Evolutionary conservation across 75 land plant genomes (phyloP).

Genomic region (Larix kaempferi): DNA sequence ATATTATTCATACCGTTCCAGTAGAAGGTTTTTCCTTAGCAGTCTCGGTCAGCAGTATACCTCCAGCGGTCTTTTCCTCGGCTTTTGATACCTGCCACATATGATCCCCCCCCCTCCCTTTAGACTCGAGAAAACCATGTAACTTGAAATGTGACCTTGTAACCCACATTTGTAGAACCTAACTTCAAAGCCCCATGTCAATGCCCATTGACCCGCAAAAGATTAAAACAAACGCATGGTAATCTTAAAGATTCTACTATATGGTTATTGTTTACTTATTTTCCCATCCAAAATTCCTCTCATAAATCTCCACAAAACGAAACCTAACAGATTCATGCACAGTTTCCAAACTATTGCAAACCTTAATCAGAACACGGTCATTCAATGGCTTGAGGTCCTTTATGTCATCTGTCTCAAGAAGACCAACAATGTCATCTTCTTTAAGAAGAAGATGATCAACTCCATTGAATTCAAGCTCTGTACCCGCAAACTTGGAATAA

Average conservation of each 20-base stretch:
- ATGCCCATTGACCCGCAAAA: too few relatives aligned
- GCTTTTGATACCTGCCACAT: constrained; percentile 30
- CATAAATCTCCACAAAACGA: background rate
- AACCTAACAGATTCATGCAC: background rate
- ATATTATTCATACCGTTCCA: constrained; percentile 31
- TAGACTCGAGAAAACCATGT: too few relatives aligned
- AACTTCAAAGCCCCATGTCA: background rate
- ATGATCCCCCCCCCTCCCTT: background rate
- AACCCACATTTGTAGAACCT: too few relatives aligned
- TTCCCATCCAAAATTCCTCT: background rate
- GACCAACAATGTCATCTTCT: constrained; percentile 54
- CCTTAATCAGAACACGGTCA: constrained; percentile 49
- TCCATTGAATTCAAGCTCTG: constrained; percentile 53
- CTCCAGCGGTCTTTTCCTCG: constrained; percentile 56
- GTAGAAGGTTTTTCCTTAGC: constrained; percentile 67
- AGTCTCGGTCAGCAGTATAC: constrained; percentile 42
- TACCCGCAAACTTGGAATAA: constrained; percentile 57
- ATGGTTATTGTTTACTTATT: too few relatives aligned
- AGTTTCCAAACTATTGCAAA: background rate
- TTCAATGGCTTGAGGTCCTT: constrained; percentile 44
- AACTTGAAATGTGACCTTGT: too few relatives aligned
- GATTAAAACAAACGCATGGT: too few relatives aligned
- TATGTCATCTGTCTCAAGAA: constrained; percentile 42
- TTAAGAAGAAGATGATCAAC: constrained; percentile 37
- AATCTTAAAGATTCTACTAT: too few relatives aligned